These are phyloP conservation scores for Sporisorium scitamineum DNA, from an alignment of 1,284 basidiomycete genomes.

Conservation along the genomic window DNA sequence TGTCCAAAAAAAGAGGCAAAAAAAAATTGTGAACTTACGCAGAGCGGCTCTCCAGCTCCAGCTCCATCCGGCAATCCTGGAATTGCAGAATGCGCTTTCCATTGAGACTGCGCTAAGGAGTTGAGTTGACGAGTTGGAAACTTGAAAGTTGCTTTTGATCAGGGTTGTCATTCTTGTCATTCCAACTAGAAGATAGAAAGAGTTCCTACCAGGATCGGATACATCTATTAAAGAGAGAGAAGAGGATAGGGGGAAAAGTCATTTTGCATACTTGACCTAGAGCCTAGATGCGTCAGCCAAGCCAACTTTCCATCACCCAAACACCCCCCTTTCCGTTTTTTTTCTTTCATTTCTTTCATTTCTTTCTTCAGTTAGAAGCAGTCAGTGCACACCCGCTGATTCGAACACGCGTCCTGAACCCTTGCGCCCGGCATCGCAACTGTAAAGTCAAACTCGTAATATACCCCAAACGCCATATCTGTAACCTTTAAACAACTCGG, in stretches of 20 bases:
- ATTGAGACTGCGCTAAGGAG: too few species aligned
- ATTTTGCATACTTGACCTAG: conserved; percentile 30
- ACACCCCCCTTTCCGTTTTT: too few species aligned
- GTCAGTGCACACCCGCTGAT: neutral
- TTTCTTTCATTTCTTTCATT: too few species aligned
- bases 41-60: neutral
- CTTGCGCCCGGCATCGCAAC: neutral
- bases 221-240: too few species aligned
- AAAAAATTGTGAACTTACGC: conserved; percentile 13
- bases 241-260: neutral
- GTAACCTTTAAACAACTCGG: conserved; percentile 3
- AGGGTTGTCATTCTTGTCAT: too few species aligned
- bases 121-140: too few species aligned
- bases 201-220: conserved; percentile 21
- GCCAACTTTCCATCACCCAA: conserved; percentile 7
- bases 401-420: conserved; percentile 1
- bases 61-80: conserved; percentile 1
- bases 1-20: neutral
- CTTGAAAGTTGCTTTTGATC: neutral
- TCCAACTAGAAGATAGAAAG: too few species aligned
- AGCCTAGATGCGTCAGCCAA: conserved; percentile 38
- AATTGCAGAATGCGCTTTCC: neutral
- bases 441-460: neutral
- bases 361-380: too few species aligned
- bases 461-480: neutral